phyloP scores from a whole-genome alignment of 352 stramenopile species.

The Pythium aphanidermatum region DNA sequence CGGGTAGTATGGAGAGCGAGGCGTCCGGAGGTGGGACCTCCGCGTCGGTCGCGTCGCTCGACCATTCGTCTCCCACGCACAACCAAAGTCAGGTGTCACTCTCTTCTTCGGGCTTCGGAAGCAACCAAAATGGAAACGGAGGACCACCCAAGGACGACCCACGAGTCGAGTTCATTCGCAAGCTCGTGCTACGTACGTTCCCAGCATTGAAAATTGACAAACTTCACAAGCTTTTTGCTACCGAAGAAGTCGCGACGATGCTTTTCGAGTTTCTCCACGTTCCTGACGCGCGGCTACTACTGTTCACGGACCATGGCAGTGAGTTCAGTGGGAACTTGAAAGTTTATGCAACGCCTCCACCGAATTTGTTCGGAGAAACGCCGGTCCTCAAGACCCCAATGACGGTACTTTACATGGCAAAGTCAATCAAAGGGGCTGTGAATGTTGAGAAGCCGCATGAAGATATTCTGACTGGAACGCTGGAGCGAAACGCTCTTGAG shows the following conservation, averaged over 20 bases:
- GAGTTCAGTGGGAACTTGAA: slow-evolving; percentile 42
- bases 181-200: slow-evolving; percentile 60
- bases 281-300: slow-evolving; percentile 44
- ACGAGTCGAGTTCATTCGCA: slow-evolving; percentile 59
- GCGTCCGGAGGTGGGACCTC: no score
- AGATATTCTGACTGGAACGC: slow-evolving; percentile 64
- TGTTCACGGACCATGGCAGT: slow-evolving; percentile 68
- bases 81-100: no score
- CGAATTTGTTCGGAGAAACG: slow-evolving; percentile 34
- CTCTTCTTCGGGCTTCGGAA: no score
- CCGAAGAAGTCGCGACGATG: slow-evolving; percentile 42
- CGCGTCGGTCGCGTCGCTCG: slow-evolving; percentile 2
- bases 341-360: slow-evolving; percentile 56
- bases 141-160: slow-evolving; percentile 45
- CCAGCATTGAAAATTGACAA: slow-evolving; percentile 49
- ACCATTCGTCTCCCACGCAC: neutral
- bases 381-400: slow-evolving; percentile 22
- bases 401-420: slow-evolving; percentile 72
- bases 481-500: slow-evolving; percentile 72
- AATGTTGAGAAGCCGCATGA: slow-evolving; percentile 54
- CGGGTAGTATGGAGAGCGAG: no score
- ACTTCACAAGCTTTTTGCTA: slow-evolving; percentile 54
- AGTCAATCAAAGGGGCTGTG: slow-evolving; percentile 58
- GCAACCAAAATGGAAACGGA: slow-evolving; percentile 1
- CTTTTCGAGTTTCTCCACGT: slow-evolving; percentile 76